A percentile compares a stretch with the other conserved stretches of the same genome.
Evolutionary conservation across 164 flowering plant species (phyloP).

Genomic region (Magnolia sinica): DNA sequence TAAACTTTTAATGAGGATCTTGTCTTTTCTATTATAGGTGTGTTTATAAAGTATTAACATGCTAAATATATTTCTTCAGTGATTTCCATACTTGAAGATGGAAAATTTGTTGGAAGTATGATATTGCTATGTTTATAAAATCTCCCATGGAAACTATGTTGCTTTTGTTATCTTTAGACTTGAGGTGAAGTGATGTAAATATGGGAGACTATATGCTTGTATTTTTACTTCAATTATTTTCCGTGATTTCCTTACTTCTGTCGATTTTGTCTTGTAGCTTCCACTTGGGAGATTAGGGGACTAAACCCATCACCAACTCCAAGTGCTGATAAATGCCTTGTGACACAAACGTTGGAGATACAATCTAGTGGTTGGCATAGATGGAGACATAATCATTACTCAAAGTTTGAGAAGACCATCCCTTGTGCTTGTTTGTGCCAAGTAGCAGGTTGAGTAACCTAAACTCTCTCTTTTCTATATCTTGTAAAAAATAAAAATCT

Average conservation of each 20-base stretch:
- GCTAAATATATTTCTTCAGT: background rate
- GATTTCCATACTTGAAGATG: background rate
- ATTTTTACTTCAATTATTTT: background rate
- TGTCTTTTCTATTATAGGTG: background rate
- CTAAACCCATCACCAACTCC: constrained; percentile 41
- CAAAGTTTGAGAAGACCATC: constrained; percentile 74
- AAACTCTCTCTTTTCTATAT: background rate
- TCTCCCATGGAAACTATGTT: background rate
- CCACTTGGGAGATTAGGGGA: constrained; percentile 87
- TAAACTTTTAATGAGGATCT: too few relatives aligned
- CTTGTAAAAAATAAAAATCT: background rate
- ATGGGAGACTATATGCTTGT: background rate
- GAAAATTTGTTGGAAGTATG: background rate
- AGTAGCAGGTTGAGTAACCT: constrained; percentile 66
- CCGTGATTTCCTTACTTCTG: background rate
- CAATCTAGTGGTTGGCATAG: constrained; percentile 51
- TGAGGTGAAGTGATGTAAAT: background rate
- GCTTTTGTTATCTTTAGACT: background rate
- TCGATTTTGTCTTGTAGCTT: constrained; percentile 48
- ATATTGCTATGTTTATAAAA: background rate
- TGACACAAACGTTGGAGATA: constrained; percentile 81
- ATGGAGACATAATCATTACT: constrained; percentile 57
- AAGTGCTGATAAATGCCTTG: constrained; percentile 55
- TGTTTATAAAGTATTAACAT: background rate
- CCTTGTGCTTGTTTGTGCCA: constrained; percentile 81